A percentile compares a stretch with the other conserved stretches of the same genome.
These are phyloP conservation scores for Solanum hybrid DNA, from an alignment of 305 asterid species.

Conservation along the genomic window DNA sequence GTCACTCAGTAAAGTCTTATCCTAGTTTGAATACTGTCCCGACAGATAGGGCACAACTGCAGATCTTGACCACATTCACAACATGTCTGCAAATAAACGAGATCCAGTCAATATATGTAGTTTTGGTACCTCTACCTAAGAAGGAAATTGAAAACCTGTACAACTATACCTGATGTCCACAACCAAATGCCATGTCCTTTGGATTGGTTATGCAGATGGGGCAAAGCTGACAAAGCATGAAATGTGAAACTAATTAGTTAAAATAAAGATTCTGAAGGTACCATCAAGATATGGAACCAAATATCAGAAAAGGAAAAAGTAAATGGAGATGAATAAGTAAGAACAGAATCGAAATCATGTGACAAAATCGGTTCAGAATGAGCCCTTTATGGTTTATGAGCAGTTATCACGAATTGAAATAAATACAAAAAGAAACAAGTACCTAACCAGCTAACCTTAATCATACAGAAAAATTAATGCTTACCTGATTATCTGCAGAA, in stretches of 20 bases:
- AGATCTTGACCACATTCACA: constrained; percentile 78
- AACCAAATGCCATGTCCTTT: constrained; percentile 89
- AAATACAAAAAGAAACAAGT: background rate
- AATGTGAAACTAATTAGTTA: background rate
- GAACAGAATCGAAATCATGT: background rate
- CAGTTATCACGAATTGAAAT: background rate
- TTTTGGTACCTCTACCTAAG: background rate
- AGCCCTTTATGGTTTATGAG: background rate
- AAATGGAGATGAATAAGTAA: background rate
- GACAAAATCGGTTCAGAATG: background rate
- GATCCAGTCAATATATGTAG: background rate
- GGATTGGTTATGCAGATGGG: constrained; percentile 75
- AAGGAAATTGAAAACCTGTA: background rate
- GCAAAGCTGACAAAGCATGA: constrained; percentile 51
- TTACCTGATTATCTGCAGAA: constrained; percentile 69
- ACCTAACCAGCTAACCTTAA: background rate
- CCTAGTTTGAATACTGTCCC: constrained; percentile 56
- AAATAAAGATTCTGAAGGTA: background rate
- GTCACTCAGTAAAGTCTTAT: constrained; percentile 64
- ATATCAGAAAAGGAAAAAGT: background rate
- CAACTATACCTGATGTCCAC: constrained; percentile 84
- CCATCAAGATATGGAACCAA: background rate
- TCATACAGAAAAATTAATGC: background rate
- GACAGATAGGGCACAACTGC: constrained; percentile 68
- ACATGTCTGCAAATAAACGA: constrained; percentile 53